phyloP scores from a whole-genome alignment of 768 basidiomycete genomes.

The Amyloporia xantha region DNA sequence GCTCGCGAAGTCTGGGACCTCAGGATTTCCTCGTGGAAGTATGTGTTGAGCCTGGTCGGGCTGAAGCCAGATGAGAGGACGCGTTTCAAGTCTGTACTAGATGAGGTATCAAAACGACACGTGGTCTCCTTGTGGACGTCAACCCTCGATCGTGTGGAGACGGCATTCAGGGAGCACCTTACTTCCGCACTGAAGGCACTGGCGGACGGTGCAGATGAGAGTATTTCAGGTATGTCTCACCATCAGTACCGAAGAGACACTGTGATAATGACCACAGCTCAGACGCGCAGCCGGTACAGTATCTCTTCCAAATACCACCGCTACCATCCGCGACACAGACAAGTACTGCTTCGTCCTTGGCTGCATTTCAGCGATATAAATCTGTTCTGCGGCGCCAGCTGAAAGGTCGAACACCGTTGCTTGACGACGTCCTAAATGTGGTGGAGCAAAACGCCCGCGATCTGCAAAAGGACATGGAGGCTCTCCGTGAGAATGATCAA shows the following conservation, averaged over 20 bases:
- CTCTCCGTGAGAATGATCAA: conserved; percentile 36
- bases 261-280: conserved; percentile 7
- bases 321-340: conserved; percentile 37
- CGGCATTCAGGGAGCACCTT: conserved; percentile 41
- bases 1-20: conserved; percentile 69
- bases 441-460: conserved; percentile 55
- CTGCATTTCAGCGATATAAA: conserved; percentile 57
- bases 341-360: conserved; percentile 25
- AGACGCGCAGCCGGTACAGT: conserved; percentile 49
- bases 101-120: conserved; percentile 47
- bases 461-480: conserved; percentile 54
- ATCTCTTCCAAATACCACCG: conserved; percentile 49
- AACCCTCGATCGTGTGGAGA: conserved; percentile 36
- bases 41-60: conserved; percentile 34
- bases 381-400: conserved; percentile 55
- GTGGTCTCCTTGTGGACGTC: conserved; percentile 54
- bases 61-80: conserved; percentile 43
- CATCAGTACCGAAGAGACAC: background rate
- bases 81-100: conserved; percentile 39
- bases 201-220: conserved; percentile 18
- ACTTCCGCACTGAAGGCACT: conserved; percentile 31
- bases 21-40: conserved; percentile 44
- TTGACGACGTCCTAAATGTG: conserved; percentile 49
- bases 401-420: conserved; percentile 52
- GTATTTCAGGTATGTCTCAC: conserved; percentile 24